Conservation (phyloP, 2,329 filamentous ascomycete species). For the Talaromyces albobiverticillius region DNA sequence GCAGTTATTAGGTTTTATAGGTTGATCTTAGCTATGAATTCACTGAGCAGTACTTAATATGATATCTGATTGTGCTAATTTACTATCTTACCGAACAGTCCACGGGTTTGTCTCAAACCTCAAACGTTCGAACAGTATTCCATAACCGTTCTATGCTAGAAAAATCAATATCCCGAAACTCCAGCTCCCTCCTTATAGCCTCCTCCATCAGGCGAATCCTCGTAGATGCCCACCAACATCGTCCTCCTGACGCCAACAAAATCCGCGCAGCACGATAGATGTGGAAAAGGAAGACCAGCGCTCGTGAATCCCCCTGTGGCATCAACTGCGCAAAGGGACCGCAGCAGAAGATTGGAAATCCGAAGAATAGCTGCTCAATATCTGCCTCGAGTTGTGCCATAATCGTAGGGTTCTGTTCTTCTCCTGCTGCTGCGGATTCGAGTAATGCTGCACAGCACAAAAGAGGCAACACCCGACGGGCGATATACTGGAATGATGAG, state of each 20-base stretch:
- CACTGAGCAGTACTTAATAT: no score
- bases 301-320: background rate
- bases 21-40: no score
- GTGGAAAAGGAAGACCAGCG: background rate
- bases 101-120: no score
- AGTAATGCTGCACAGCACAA: background rate
- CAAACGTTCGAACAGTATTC: no score
- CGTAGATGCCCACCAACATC: conserved; percentile 1
- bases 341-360: conserved; percentile 2
- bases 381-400: background rate
- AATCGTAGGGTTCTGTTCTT: background rate
- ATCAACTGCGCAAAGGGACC: conserved; percentile 2
- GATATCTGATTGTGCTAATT: no score
- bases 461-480: background rate
- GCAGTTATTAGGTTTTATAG: no score
- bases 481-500: background rate
- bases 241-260: background rate
- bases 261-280: background rate
- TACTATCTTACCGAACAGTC: no score
- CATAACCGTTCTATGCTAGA: no score
- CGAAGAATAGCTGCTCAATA: conserved; percentile 6
- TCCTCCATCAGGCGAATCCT: conserved; percentile 2
- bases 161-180: no score
- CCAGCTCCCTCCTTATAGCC: background rate
- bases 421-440: background rate